Evolutionary conservation across 2,329 filamentous ascomycete genomes (phyloP).

Genomic region (Penicillium occitanis): DNA sequence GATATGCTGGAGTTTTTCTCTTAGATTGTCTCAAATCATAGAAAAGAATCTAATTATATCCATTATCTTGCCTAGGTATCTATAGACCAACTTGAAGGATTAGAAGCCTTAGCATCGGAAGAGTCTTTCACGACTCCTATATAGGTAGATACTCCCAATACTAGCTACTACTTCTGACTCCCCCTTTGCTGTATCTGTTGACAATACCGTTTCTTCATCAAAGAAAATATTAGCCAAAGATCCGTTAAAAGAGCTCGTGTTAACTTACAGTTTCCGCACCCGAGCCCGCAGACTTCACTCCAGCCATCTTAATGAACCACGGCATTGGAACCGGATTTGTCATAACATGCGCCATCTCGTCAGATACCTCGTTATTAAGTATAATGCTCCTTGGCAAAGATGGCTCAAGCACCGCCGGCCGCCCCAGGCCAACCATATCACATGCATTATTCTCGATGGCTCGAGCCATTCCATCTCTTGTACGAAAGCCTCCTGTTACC

Average conservation of each 20-base stretch:
- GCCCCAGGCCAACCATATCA: conserved; percentile 8
- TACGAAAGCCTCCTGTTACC: conserved; percentile 10
- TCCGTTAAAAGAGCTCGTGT: background rate
- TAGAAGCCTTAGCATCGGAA: too few species aligned
- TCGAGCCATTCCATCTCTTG: background rate
- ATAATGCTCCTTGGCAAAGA: conserved; percentile 8
- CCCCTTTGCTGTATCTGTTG: background rate
- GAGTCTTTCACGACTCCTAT: too few species aligned
- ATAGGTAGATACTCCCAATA: too few species aligned
- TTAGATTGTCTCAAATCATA: too few species aligned
- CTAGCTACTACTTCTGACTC: background rate
- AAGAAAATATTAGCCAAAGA: background rate
- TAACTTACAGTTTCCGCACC: background rate
- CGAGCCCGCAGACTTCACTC: background rate
- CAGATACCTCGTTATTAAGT: background rate
- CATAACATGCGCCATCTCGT: background rate
- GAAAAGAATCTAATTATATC: background rate
- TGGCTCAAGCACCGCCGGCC: conserved; percentile 16
- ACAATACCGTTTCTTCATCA: conserved; percentile 2
- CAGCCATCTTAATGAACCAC: conserved; percentile 6
- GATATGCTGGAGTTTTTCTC: too few species aligned
- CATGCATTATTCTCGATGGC: conserved; percentile 4
- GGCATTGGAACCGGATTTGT: background rate
- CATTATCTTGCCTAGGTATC: background rate
- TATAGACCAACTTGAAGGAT: too few species aligned